Percentiles rank a stretch among this genome's conserved stretches.
Conservation (phyloP, 768 basidiomycete genomes). For the Suillus brevipes region DNA sequence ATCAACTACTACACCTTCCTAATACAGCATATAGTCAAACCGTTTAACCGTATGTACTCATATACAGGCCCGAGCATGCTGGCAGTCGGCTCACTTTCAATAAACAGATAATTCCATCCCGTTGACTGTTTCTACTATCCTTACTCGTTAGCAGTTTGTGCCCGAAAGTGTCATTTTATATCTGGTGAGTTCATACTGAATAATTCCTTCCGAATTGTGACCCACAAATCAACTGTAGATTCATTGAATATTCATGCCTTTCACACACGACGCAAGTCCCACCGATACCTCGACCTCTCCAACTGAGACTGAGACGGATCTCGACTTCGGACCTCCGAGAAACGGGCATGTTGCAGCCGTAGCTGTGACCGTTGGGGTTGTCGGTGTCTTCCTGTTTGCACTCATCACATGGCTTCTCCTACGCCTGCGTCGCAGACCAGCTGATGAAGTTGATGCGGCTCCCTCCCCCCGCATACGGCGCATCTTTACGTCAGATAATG, state of each 20-base stretch:
- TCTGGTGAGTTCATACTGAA: neutral
- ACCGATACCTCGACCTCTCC: conserved; percentile 11
- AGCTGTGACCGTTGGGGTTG: conserved; percentile 25
- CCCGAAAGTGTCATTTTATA: neutral
- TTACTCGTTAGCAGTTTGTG: neutral
- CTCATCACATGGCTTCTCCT: conserved; percentile 28
- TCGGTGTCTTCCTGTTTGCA: conserved; percentile 25
- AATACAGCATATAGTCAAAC: conserved; percentile 9
- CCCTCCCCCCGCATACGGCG: conserved; percentile 3
- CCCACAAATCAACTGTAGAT: neutral
- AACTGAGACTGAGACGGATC: conserved; percentile 3
- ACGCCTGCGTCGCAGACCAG: conserved; percentile 22
- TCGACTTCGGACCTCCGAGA: conserved; percentile 18
- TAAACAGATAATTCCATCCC: neutral
- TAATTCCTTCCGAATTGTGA: neutral
- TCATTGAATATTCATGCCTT: conserved; percentile 13
- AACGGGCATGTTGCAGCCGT: conserved; percentile 22
- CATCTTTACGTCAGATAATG: conserved; percentile 10
- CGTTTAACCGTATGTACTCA: neutral
- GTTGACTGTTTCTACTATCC: neutral
- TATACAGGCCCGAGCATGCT: no score
- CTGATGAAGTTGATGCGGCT: neutral
- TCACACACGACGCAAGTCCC: conserved; percentile 9
- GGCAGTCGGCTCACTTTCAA: neutral
- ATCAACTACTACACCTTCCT: conserved; percentile 14